Base-by-base conservation (phyloP, 2,329 filamentous ascomycete species). In the Aspergillus sp. region DNA sequence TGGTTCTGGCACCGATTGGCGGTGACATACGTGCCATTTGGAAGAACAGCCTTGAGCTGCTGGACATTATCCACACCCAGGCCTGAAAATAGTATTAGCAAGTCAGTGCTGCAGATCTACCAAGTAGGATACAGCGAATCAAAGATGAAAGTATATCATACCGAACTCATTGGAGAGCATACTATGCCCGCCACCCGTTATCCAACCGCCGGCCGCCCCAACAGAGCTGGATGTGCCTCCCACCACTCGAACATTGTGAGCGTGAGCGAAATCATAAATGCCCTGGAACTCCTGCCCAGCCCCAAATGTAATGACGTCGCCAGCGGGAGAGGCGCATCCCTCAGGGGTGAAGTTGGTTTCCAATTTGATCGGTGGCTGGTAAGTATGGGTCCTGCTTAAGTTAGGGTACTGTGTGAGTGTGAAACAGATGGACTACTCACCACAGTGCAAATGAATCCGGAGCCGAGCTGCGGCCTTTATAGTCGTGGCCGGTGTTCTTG, bases 181-280 rank as follows among this genome's bases (percentile, higher is more conserved):
- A 40, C 57, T 53, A 17, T 59, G 55, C 9, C 57, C 57, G 21
- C 50, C 55, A 9, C 50, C 57, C 1, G 53, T 58, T 10, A 59
- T 56, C 52, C 53, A 59, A 1, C 57, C 57, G 1, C 57, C 57
- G 10, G 57, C 52, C 17, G 55, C 55, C 4, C 55, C 55, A 17
- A 59, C 57, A 25, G 43, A 56, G 3, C 14, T 20, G 5, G 50
- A 56, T 17, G 41, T 46, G 2, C 57, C 57, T n/a, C 57, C 57
- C 2, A 59, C 55, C 2, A 58, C 51, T 9, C 53, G 50, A 34
- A 56, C 55, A 14, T 42, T 42, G 17, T 52, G 47, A 17, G 20
- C 34, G 17, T 59, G 49, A 20, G 47, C 58, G 49, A 62, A 62
- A 3, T 60, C 40, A 41, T 62, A 62, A 34, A 62, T 57, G 1